These are phyloP conservation scores for Globisporangium paroecandrum DNA, from an alignment of 352 stramenopile genomes.

Conservation along the genomic window DNA sequence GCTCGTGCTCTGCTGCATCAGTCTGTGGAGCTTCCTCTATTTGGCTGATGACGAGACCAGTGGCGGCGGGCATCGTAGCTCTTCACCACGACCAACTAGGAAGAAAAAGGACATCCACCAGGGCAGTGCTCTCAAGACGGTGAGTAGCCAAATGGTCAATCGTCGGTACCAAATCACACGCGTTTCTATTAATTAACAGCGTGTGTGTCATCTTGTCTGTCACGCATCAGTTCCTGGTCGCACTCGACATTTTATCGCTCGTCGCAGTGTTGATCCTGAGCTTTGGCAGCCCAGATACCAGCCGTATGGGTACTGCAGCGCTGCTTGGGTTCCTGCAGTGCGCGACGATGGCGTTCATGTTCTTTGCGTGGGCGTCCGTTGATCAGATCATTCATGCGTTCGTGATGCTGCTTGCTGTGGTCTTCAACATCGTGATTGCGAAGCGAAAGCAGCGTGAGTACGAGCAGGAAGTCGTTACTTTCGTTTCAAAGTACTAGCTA, in stretches of 20 bases:
- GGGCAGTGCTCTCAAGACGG: slow-evolving; percentile 12
- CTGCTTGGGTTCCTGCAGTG: slow-evolving; percentile 40
- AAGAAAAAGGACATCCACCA: slow-evolving; percentile 6
- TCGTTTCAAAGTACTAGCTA: slow-evolving; percentile 20
- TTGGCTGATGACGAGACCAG: not conserved
- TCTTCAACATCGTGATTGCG: slow-evolving; percentile 25
- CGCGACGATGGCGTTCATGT: slow-evolving; percentile 32
- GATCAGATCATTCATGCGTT: slow-evolving; percentile 35
- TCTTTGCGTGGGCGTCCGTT: slow-evolving; percentile 29
- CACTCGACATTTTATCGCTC: slow-evolving; percentile 39
- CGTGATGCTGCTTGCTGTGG: slow-evolving; percentile 29
- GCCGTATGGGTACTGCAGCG: slow-evolving; percentile 33
- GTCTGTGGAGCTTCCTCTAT: slow-evolving; percentile 25
- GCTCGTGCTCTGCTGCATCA: slow-evolving; percentile 35
- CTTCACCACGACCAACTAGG: not conserved
- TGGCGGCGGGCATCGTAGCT: not conserved
- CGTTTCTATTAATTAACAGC: not conserved
- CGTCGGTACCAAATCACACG: not conserved
- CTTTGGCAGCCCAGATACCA: slow-evolving; percentile 25
- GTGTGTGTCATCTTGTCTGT: not conserved
- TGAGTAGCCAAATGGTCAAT: not conserved
- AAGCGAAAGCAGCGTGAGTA: slow-evolving; percentile 29
- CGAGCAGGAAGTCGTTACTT: slow-evolving; percentile 28
- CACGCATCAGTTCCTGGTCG: slow-evolving; percentile 38
- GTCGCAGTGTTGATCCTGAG: slow-evolving; percentile 42